Evolutionary conservation across 345 rosid species (phyloP), one percentile per base, ranked within the genome.

Genomic region (Linum lewisii): DNA sequence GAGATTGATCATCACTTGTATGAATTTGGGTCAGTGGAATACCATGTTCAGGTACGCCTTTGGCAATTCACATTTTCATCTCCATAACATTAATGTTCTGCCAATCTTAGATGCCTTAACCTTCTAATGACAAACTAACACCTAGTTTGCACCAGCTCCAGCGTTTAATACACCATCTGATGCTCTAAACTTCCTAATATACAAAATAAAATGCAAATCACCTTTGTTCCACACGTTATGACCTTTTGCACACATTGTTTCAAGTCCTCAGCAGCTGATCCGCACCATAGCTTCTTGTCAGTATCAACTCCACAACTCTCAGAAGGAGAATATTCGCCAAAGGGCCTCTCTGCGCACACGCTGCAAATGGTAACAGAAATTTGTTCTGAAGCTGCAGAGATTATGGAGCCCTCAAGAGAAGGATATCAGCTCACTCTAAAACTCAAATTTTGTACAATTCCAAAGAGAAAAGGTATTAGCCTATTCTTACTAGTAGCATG

Each of bases 361-460:
- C 51, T 32, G 32, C 68, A 81, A 54, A 73, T 66, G 73, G 64
- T 86, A 21, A 76, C 77, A 75, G 71, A 78, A 54, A 72, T 80
- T 55, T 75, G 71, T 47, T 64, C 74, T 26, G 80, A 79, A 72
- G 83, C 78, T 49, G 75, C 82, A 53, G 88, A 83, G 66, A 81
- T 92, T 61, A 73, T 88, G 59, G 83, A 88, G 69, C 96, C 95
- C 21, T 72, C 92, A 59, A 62, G 67, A 69, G 75, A 84, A 70
- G 96, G 98, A 69, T 92, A 88, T 69, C 96, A 88, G 65, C 78
- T 92, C 62, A 86, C 96, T 60, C 79, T 92, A 51, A 69, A 64
- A 66, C 73, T 92, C 34, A 50, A 84, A 60, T 75, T 91, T 58
- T 52, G 74, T 21, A 82, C 72, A 74, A 78, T 88, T 59, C 88